Conservation (phyloP, 108 stramenopile genomes). For the Pseudonitzschia multistriata region DNA sequence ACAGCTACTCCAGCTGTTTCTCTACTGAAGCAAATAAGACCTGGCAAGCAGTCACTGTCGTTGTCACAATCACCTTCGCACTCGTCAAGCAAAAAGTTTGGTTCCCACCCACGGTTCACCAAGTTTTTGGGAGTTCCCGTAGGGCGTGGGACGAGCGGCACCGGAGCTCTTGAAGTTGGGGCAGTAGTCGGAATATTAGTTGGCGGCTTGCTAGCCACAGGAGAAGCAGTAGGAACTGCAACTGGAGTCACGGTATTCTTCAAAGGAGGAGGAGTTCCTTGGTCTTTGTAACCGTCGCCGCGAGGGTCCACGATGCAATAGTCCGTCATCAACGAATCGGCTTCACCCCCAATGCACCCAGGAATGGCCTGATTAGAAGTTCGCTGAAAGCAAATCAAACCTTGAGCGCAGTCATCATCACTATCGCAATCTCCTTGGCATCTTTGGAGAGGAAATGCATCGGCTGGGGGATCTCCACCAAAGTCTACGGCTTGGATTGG, state of each 20-base stretch:
- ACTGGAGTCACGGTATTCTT: constrained; percentile 8
- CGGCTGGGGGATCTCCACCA: constrained; percentile 31
- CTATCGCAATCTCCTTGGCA: constrained; percentile 32
- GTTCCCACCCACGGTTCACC: constrained; percentile 37
- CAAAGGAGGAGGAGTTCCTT: constrained; percentile 17
- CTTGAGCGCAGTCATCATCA: constrained; percentile 29
- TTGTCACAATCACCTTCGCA: constrained; percentile 51
- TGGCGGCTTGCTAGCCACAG: background rate
- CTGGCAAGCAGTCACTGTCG: constrained; percentile 37
- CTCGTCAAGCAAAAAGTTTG: constrained; percentile 16
- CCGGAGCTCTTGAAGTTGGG: background rate
- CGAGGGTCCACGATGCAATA: constrained; percentile 39
- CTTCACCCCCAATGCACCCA: constrained; percentile 39
- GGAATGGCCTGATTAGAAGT: constrained; percentile 32
- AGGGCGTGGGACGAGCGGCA: constrained; percentile 15
- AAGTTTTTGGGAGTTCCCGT: constrained; percentile 1
- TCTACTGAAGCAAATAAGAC: constrained; percentile 39
- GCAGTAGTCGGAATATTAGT: background rate
- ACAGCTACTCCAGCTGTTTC: constrained; percentile 28
- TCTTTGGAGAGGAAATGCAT: constrained; percentile 19
- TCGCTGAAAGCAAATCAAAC: constrained; percentile 40
- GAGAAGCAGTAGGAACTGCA: constrained; percentile 4
- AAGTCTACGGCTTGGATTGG: constrained; percentile 18
- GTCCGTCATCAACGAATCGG: constrained; percentile 22
- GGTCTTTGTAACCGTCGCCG: constrained; percentile 29